Evolutionary conservation across 164 flowering plant species (phyloP).

Genomic region (Euptelea pleiosperma): DNA sequence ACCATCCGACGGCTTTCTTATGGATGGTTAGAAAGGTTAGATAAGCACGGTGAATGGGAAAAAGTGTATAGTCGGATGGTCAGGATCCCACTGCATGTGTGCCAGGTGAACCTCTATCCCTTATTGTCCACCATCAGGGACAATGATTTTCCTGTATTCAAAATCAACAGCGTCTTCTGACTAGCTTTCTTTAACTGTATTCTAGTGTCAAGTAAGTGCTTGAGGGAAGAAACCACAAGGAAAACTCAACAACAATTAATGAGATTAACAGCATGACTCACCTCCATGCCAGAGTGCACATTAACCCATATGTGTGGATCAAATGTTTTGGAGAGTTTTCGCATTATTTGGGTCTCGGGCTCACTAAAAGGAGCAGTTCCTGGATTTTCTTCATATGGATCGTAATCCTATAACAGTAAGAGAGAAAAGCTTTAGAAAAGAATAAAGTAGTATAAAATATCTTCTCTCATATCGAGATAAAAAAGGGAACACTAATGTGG

Average conservation of each 20-base stretch:
- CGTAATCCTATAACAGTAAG: slow-evolving; percentile 65
- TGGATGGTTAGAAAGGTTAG: too few relatives aligned
- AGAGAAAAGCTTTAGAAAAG: slow-evolving; percentile 3
- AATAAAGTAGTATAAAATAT: neutral
- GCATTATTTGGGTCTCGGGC: slow-evolving; percentile 93
- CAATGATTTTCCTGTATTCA: neutral
- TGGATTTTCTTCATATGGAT: slow-evolving; percentile 97
- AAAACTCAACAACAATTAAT: neutral
- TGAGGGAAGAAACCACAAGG: neutral
- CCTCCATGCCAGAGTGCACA: slow-evolving; percentile 99
- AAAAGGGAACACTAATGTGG: slow-evolving; percentile 1
- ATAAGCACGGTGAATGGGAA: too few relatives aligned
- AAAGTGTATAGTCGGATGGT: too few relatives aligned
- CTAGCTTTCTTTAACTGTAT: neutral
- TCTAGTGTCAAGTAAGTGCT: neutral
- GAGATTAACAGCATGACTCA: slow-evolving; percentile 14
- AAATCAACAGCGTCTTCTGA: neutral
- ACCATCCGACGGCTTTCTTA: too few relatives aligned
- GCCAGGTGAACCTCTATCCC: too few relatives aligned
- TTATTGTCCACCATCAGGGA: too few relatives aligned
- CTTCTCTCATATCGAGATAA: neutral
- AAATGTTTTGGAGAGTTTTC: slow-evolving; percentile 73
- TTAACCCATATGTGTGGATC: slow-evolving; percentile 94
- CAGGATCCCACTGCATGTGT: too few relatives aligned
- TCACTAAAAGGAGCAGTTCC: slow-evolving; percentile 95